phyloP scores from a whole-genome alignment of 306 rosid genomes.

The Rosa multiflora region DNA sequence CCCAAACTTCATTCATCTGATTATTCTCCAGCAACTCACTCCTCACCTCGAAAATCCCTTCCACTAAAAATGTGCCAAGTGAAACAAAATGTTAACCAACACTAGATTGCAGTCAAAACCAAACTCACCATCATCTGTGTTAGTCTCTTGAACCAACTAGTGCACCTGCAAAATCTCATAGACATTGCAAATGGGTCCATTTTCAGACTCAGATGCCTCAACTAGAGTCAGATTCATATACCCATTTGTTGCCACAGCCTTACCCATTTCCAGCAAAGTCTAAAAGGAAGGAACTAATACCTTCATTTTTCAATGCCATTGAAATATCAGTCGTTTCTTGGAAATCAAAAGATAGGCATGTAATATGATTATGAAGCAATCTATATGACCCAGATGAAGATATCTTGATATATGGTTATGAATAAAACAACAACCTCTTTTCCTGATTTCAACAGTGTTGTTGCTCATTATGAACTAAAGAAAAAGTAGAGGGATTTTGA shows the following conservation, averaged over 20 bases:
- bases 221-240: conserved; percentile 60
- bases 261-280: no score
- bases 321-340: no score
- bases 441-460: no score
- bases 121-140: conserved; percentile 49
- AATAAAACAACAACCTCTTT: no score
- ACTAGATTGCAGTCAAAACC: background rate
- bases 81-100: conserved; percentile 1
- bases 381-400: no score
- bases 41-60: conserved; percentile 52
- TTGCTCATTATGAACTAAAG: no score
- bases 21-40: conserved; percentile 52
- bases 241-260: conserved; percentile 45
- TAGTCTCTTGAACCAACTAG: conserved; percentile 49
- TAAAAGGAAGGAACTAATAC: no score
- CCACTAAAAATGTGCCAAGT: conserved; percentile 37
- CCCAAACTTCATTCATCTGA: conserved; percentile 39
- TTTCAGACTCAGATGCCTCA: conserved; percentile 49
- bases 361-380: no score
- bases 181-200: conserved; percentile 88
- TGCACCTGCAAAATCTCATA: conserved; percentile 63
- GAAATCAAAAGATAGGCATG: no score
- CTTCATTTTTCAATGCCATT: no score
- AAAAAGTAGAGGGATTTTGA: no score
- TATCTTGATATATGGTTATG: no score